These are phyloP conservation scores for Thoreauomyces humboldtii DNA, from an alignment of 192 early-diverging fungal species.

Conservation along the genomic window DNA sequence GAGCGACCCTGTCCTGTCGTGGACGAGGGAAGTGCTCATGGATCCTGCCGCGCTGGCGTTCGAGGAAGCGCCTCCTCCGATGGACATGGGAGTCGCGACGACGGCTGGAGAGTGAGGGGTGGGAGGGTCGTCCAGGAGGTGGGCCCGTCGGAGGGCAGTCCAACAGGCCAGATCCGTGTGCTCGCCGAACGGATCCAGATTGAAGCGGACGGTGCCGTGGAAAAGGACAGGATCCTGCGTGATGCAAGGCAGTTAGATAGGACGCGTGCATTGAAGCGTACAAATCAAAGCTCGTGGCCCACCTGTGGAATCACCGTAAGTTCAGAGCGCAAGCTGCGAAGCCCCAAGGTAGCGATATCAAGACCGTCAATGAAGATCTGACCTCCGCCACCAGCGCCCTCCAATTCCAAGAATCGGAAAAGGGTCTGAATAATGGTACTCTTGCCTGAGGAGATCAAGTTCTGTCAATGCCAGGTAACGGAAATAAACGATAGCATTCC, in stretches of 20 bases:
- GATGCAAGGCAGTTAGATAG: background rate
- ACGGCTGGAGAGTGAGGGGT: background rate
- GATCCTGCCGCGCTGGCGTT: too few relatives aligned
- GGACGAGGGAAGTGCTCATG: background rate
- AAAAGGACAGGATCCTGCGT: slow-evolving; percentile 51
- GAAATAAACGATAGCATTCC: too few relatives aligned
- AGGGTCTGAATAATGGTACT: slow-evolving; percentile 63
- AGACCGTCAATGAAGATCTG: slow-evolving; percentile 72
- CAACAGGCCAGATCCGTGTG: slow-evolving; percentile 45
- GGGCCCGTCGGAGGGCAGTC: slow-evolving; percentile 60
- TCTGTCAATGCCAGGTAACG: too few relatives aligned
- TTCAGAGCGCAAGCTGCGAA: slow-evolving; percentile 62
- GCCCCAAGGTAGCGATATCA: slow-evolving; percentile 60
- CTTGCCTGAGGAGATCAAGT: too few relatives aligned
- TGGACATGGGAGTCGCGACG: background rate
- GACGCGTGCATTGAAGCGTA: background rate
- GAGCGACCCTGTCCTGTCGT: slow-evolving; percentile 3
- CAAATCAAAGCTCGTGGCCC: too few relatives aligned
- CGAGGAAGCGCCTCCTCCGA: background rate
- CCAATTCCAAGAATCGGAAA: slow-evolving; percentile 74
- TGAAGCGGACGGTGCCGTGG: slow-evolving; percentile 45
- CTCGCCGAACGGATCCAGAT: slow-evolving; percentile 53
- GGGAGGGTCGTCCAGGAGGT: slow-evolving; percentile 54
- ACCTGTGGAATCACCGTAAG: slow-evolving; percentile 68
- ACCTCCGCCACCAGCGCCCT: slow-evolving; percentile 42